Conservation (phyloP, 164 flowering plant species). For the Taxillus chinensis region DNA sequence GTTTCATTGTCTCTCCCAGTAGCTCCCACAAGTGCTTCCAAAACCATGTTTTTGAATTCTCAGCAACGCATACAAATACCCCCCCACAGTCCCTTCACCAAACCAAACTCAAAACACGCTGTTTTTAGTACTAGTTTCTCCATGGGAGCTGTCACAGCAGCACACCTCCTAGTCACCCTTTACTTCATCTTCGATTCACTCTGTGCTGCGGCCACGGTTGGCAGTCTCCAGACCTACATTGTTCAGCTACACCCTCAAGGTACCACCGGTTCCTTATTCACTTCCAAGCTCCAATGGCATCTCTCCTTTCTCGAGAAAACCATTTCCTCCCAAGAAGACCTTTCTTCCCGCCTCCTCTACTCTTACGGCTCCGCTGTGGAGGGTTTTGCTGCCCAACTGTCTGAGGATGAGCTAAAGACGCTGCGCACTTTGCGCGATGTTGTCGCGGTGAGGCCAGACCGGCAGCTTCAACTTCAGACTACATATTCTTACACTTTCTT, state of each 20-base stretch:
- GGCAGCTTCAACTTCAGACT: conserved; percentile 41
- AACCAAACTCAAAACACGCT: conserved; percentile 11
- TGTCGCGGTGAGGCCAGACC: conserved; percentile 49
- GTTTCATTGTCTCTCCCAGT: conserved; percentile 33
- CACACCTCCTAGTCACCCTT: conserved; percentile 12
- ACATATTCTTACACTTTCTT: conserved; percentile 80
- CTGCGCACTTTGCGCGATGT: conserved; percentile 38
- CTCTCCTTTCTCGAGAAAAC: conserved; percentile 45
- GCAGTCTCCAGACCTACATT: conserved; percentile 52
- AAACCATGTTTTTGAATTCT: conserved; percentile 17
- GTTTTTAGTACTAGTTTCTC: background rate
- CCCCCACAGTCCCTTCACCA: conserved; percentile 5
- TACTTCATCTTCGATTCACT: conserved; percentile 8
- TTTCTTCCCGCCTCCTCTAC: conserved; percentile 57
- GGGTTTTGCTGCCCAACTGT: conserved; percentile 79
- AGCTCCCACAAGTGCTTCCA: conserved; percentile 8
- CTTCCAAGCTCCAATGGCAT: conserved; percentile 49
- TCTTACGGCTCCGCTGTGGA: conserved; percentile 67
- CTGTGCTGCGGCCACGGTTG: conserved; percentile 11
- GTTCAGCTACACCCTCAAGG: conserved; percentile 69
- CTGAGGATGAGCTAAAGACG: conserved; percentile 29
- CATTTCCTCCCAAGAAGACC: conserved; percentile 26
- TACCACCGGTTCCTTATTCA: conserved; percentile 20
- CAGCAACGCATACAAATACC: conserved; percentile 58
- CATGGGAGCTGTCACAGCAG: conserved; percentile 24